Base-by-base conservation (phyloP, 305 asterid species). In the Vinca major region DNA sequence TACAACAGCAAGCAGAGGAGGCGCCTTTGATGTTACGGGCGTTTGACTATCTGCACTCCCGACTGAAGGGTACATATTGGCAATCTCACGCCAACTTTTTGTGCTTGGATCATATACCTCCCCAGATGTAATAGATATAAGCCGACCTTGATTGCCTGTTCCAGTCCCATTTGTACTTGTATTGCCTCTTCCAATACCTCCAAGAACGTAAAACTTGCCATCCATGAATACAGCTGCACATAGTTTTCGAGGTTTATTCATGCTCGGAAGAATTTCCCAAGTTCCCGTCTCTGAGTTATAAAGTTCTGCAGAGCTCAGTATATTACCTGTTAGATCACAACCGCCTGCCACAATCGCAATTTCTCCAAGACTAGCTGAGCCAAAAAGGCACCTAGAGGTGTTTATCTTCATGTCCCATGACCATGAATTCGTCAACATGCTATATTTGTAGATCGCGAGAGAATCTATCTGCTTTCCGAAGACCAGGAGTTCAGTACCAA, bases 171-270 rank as follows among this genome's bases (percentile, higher is more conserved):
- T 95, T 9, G 19, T 44, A 41, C 20, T 17, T 55, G 40, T 7
- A 41, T 54, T 43, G 36, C 13, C 66, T 45, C 39, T 33, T 14
- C 65, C 65, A 20, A 73, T 68, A 12, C 97, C 95, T 12, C 98
- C 96, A 10, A 89, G 67, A 0, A 85, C 90, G 4, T 87, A 88
- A 63, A 87, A 89, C 16, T 86, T 89, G 65, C 88, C 85, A 17
- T 91, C 95, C 92, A 91, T 86, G 85, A 91, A 85, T 36, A 87
- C 92, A 0, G 86, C 92, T 2, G 96, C 84, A 66, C 98, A 87
- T 83, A 86, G 74, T 62, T 89, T 91, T 67, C 94, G 78, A 0
- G 94, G 80, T 51, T 79, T 83, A 7, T 76, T 80, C 92, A 91
- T 86, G 78, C 75, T 75, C 0, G 88, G 93, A 56, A 91, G 90